These are phyloP conservation scores for Ogataea pilisensis DNA, from an alignment of 805 yeast genomes.

Conservation along the genomic window DNA sequence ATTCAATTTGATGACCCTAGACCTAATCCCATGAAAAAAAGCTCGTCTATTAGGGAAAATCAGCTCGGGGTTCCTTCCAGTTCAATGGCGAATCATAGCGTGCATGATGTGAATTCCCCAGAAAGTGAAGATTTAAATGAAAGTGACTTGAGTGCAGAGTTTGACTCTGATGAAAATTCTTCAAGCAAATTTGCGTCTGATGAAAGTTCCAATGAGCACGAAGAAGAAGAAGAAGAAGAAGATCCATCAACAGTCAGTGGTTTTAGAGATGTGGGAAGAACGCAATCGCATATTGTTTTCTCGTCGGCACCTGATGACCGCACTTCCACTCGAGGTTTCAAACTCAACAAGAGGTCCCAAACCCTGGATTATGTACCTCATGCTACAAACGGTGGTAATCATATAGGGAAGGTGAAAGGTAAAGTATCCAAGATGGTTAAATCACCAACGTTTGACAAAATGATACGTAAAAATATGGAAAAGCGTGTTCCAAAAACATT, in stretches of 20 bases:
- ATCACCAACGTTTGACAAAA: slow-evolving; percentile 47
- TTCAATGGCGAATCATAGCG: neutral
- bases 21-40: neutral
- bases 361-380: slow-evolving; percentile 38
- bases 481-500: slow-evolving; percentile 8
- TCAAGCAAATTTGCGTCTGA: slow-evolving; percentile 22
- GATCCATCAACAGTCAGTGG: slow-evolving; percentile 3
- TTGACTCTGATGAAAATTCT: slow-evolving; percentile 12
- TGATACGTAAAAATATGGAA: slow-evolving; percentile 29
- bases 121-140: slow-evolving; percentile 17
- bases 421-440: slow-evolving; percentile 19
- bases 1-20: slow-evolving; percentile 1
- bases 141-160: slow-evolving; percentile 22
- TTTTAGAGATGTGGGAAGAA: slow-evolving; percentile 17
- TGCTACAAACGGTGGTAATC: neutral
- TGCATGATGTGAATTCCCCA: neutral
- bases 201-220: slow-evolving; percentile 5
- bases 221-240: slow-evolving; percentile 10
- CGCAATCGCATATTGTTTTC: slow-evolving; percentile 28
- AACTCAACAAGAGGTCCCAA: slow-evolving; percentile 41
- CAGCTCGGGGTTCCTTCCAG: no score
- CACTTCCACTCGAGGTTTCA: slow-evolving; percentile 24
- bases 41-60: no score
- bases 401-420: slow-evolving; percentile 6
- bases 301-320: slow-evolving; percentile 28